A percentile compares a stretch with the other conserved stretches of the same genome.
Evolutionary conservation across 1,284 basidiomycete genomes (phyloP).

Genomic region (Ceratobasidium sp.): DNA sequence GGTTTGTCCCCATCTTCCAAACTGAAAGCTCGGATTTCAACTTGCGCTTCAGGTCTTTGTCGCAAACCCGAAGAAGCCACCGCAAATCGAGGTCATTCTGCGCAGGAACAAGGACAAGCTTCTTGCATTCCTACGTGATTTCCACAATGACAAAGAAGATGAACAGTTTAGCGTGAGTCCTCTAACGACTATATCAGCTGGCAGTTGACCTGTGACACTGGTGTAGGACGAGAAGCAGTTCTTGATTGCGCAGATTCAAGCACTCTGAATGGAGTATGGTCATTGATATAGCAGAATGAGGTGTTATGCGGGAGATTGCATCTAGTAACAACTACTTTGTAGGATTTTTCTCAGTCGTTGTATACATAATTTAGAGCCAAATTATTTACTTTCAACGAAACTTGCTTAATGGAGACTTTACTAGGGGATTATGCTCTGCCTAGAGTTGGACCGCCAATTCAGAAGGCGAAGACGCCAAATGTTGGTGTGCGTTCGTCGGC

Average conservation of each 20-base stretch:
- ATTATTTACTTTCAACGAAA: background rate
- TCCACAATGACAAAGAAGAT: conserved; percentile 99
- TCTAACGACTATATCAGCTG: conserved; percentile 24
- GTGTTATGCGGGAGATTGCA: background rate
- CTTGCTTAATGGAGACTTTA: too few relatives aligned
- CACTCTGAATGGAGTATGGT: conserved; percentile 58
- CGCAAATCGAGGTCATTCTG: conserved; percentile 90
- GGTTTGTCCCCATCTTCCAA: conserved; percentile 58
- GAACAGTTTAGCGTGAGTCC: conserved; percentile 85
- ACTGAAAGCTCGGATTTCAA: background rate
- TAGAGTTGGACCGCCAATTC: too few relatives aligned
- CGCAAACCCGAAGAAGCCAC: conserved; percentile 98
- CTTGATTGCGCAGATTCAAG: conserved; percentile 88
- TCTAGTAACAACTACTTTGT: background rate
- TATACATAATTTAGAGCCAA: conserved; percentile 28
- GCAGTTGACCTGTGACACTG: conserved; percentile 1
- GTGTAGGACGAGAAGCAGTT: conserved; percentile 93
- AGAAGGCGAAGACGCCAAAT: too few relatives aligned
- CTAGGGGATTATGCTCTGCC: too few relatives aligned
- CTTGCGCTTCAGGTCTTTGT: conserved; percentile 79
- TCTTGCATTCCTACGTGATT: conserved; percentile 85
- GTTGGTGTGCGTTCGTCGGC: too few relatives aligned
- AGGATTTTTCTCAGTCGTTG: conserved; percentile 9
- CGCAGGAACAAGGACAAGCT: conserved; percentile 94
- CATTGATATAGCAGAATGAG: background rate